Base-by-base conservation (phyloP, 2,329 filamentous ascomycete species). In the Colletotrichum melonis region DNA sequence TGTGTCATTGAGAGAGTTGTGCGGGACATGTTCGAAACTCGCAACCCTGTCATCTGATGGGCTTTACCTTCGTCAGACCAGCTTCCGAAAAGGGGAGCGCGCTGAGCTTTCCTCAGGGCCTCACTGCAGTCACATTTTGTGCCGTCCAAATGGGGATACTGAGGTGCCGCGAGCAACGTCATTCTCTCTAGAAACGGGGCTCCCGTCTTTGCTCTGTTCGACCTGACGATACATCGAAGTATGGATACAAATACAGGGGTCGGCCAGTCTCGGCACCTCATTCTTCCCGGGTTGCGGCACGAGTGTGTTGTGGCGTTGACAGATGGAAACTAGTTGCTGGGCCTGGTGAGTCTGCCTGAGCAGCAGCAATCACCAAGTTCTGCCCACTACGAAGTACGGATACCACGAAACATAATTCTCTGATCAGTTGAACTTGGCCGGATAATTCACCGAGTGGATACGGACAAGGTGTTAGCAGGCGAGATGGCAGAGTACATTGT, bases 401-500 rank as follows among this genome's bases (percentile, higher is more conserved):
- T 9, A 22, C 28, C 14, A 16, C 28, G 32, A 56, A 24, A 55
- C 24, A 59, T 49, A 46, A 22, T 56, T 24, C 60, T 70, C 46
- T 30, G 38, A 1, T 52, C 49, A 14, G 54, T 42, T 46, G 54
- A 28, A 28, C 54, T 49, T 67, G 24, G 26, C 71, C 71, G 67
- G 67, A 66, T 58, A 66, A 66, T 63, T 65, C 56, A 35, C 67
- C 67, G 67, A 62, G 60, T 71, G 67, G 71, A 26, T 66, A 60
- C 60, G 46, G 52, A 56, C 30, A 57, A 66, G 62, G 71, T 66
- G 67, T 35, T 63, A 49, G 58, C 63, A 62, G 68, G 49, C 63
- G 69, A 74, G 63, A 74, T 74, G 68, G 57, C 14, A 68, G 63
- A 72, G 72, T 72, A 74, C 69, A 59, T 68, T 68, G 46, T 14